Conservation (phyloP, 164 flowering plant species). For the Umbilicus rupestris region DNA sequence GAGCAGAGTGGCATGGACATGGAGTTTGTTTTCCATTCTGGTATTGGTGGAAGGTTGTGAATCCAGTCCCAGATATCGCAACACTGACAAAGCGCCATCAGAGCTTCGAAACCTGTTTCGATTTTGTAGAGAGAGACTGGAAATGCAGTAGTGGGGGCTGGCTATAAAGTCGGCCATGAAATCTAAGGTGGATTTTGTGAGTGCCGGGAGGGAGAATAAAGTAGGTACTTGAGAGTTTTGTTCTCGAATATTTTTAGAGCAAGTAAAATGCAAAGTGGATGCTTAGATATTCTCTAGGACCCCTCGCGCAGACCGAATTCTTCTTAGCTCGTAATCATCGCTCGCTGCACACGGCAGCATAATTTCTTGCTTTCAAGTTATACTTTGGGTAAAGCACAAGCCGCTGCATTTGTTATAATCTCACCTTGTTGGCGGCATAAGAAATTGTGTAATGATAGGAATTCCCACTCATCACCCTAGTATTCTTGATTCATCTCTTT, state of each 20-base stretch:
- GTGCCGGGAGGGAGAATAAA: slow-evolving; percentile 3
- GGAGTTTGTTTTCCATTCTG: slow-evolving; percentile 45
- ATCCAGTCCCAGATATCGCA: slow-evolving; percentile 70
- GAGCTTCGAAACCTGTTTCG: background rate
- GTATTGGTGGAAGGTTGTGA: slow-evolving; percentile 51
- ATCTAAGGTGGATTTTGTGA: slow-evolving; percentile 4
- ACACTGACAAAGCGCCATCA: slow-evolving; percentile 33
- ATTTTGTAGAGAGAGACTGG: background rate
- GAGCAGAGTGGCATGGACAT: slow-evolving; percentile 51
- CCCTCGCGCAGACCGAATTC: background rate
- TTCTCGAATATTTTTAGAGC: background rate
- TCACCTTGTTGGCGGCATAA: background rate
- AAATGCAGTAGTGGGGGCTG: background rate
- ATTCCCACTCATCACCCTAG: background rate
- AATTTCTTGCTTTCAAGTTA: slow-evolving; percentile 8
- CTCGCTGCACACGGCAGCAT: background rate
- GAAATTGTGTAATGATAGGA: background rate
- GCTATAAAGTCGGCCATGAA: slow-evolving; percentile 3
- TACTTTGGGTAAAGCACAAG: background rate
- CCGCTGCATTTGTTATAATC: background rate
- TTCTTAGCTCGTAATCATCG: background rate
- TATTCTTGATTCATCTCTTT: too few relatives aligned
- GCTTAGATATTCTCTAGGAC: background rate
- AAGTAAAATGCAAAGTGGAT: background rate
- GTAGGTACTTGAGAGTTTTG: background rate